Evolutionary conservation across 352 stramenopile genomes (phyloP), one percentile per base, ranked within the genome.

Genomic region (Heterotrichella gracilis): DNA sequence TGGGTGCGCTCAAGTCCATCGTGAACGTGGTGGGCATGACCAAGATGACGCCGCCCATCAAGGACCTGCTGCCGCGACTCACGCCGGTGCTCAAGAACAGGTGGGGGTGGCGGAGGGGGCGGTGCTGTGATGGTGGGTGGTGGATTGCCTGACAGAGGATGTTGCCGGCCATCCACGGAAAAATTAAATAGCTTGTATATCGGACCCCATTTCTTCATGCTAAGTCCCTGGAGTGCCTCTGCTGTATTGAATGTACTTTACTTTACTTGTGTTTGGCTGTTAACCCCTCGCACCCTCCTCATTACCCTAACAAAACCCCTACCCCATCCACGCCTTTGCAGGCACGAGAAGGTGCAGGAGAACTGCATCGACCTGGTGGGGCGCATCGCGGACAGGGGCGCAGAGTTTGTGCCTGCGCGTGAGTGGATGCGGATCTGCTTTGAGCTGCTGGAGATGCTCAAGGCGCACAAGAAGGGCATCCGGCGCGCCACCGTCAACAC

Each of bases 391-490:
- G 92, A 97, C 77, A 81, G 93, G 25, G 91, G 91, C 42, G 86
- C 90, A 0, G 89, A 98, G 74, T 85, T 95, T 71, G 91, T 99
- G n/a, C 89, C 84, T n/a, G 80, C 84, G 68, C 89, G 92, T 24
- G 92, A 99, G 81, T 98, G 92, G 92, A 97, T 97, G 90, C 84
- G 93, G 9, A 97, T 99, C 69, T 97, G 91, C 78, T 98, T 98
- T 73, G 91, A 99, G 76, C 79, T 99, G 25, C 79, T 99, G 25
- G 92, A 99, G 71, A 93, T 99, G 82, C 80, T 98, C 0, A 96
- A 96, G 76, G 92, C 93, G 0, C 89, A 96, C 79, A 96, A 96
- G 78, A 97, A 97, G 78, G 86, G 86, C 4, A 99, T 99, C 74
- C 85, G 89, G 2, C 84, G 91, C 71, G 92, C 92, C 22, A 85